These are phyloP conservation scores for Mariannaea elegans DNA, from an alignment of 2,329 filamentous ascomycete genomes.

Conservation along the genomic window DNA sequence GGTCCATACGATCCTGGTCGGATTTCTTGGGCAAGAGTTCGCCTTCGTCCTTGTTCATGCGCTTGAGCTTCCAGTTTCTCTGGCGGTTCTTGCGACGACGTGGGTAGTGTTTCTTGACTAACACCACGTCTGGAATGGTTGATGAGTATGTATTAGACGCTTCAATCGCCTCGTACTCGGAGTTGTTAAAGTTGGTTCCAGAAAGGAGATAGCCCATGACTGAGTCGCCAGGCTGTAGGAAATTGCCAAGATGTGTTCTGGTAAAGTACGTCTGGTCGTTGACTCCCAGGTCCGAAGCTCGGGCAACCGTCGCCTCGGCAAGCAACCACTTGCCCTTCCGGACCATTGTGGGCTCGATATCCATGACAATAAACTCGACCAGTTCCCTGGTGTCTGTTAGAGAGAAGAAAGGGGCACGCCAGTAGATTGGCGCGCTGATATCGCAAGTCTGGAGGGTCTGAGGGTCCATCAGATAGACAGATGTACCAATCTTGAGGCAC, in stretches of 20 bases:
- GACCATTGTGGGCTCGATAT: constrained; percentile 82
- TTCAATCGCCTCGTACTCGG: constrained; percentile 84
- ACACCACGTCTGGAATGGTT: constrained; percentile 87
- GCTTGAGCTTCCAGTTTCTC: constrained; percentile 94
- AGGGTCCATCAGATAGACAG: constrained; percentile 89
- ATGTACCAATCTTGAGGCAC: constrained; percentile 88
- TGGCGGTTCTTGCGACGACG: constrained; percentile 81
- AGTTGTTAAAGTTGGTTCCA: constrained; percentile 92
- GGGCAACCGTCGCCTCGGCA: constrained; percentile 87
- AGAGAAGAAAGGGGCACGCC: constrained; percentile 86
- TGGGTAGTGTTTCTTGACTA: constrained; percentile 97
- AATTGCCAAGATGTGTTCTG: constrained; percentile 85
- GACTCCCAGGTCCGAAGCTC: constrained; percentile 83
- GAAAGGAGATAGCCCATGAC: constrained; percentile 93
- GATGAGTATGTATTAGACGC: constrained; percentile 77
- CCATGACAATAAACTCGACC: constrained; percentile 92
- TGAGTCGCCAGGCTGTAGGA: constrained; percentile 89
- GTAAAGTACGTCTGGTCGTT: constrained; percentile 92
- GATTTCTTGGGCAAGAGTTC: constrained; percentile 87
- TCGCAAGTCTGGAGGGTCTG: constrained; percentile 92
- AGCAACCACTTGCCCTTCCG: constrained; percentile 84
- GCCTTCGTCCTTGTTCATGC: constrained; percentile 89
- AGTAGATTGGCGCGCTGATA: constrained; percentile 83
- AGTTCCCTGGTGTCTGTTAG: constrained; percentile 86
- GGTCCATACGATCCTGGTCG: constrained; percentile 87